Evolutionary conservation across 2,329 filamentous ascomycete species (phyloP).

Genomic region (Diaporthe sp.): DNA sequence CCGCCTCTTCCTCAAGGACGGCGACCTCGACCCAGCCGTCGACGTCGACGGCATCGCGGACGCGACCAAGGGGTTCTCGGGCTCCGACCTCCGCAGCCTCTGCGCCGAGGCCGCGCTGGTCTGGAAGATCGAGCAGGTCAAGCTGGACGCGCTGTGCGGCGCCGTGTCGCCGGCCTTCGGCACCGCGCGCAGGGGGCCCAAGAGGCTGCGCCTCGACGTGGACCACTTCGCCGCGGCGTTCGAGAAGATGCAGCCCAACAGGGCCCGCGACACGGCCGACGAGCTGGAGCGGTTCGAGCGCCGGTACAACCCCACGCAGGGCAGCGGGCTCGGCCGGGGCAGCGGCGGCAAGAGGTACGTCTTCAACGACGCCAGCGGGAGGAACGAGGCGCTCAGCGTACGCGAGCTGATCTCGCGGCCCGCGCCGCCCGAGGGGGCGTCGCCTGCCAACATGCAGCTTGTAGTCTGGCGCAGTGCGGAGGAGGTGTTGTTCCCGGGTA

Average conservation of each 20-base stretch:
- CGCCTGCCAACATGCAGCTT: background rate
- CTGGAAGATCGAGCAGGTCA: constrained; percentile 15
- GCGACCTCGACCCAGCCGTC: constrained; percentile 3
- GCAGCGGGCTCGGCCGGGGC: background rate
- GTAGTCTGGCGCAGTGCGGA: constrained; percentile 4
- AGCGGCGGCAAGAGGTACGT: constrained; percentile 21
- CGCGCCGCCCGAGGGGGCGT: background rate
- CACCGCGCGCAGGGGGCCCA: background rate
- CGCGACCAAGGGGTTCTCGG: background rate
- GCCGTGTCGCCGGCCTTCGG: background rate
- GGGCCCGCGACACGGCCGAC: background rate
- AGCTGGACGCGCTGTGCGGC: background rate
- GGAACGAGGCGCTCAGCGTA: constrained; percentile 1
- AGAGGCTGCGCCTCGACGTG: constrained; percentile 20
- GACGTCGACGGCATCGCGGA: constrained; percentile 12
- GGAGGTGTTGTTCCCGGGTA: background rate
- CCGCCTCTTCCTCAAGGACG: background rate
- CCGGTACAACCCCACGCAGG: background rate
- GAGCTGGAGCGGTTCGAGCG: background rate
- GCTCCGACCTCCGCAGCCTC: constrained; percentile 2
- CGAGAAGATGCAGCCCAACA: constrained; percentile 15
- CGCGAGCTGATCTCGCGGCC: constrained; percentile 16
- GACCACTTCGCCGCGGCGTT: constrained; percentile 21
- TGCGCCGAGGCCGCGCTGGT: constrained; percentile 19
- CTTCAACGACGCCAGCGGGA: background rate